Percentiles rank a stretch among this genome's conserved stretches.
Evolutionary conservation across 2,329 filamentous ascomycete genomes (phyloP).

Genomic region (Ilyonectria mors-panacis): DNA sequence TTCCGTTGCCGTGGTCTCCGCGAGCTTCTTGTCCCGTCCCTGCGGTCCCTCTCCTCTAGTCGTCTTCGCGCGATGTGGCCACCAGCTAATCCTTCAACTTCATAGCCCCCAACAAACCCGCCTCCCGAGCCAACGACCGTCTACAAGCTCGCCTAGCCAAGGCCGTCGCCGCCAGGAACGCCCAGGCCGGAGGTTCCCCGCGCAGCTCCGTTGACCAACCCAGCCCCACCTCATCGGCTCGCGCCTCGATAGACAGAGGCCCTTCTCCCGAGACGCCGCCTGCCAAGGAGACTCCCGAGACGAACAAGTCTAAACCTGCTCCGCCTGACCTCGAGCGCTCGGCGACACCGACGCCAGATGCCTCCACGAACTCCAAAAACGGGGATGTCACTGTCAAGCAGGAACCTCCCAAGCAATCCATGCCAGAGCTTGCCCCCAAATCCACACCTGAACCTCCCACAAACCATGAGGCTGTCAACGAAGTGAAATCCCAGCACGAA

Average conservation of each 20-base stretch:
- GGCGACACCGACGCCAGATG: constrained; percentile 8
- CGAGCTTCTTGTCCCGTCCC: not conserved
- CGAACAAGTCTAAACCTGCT: constrained; percentile 26
- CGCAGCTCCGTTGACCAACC: constrained; percentile 56
- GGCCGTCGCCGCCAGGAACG: constrained; percentile 82
- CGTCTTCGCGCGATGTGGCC: not conserved
- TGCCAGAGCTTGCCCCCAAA: constrained; percentile 27
- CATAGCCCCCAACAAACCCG: constrained; percentile 70
- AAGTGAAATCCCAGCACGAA: constrained; percentile 11
- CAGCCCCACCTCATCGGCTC: constrained; percentile 48
- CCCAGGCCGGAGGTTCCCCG: constrained; percentile 48
- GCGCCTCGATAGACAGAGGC: constrained; percentile 49
- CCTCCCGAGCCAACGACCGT: constrained; percentile 80
- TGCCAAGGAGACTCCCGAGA: constrained; percentile 34
- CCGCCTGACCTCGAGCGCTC: constrained; percentile 23
- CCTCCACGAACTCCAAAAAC: not conserved
- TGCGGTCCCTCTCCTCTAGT: too few relatives aligned
- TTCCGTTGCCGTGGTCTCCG: constrained; percentile 16
- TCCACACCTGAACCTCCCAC: constrained; percentile 13
- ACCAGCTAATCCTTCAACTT: constrained; percentile 12
- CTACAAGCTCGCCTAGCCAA: constrained; percentile 92
- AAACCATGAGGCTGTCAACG: constrained; percentile 16
- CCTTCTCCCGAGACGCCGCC: constrained; percentile 33
- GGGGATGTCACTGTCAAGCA: constrained; percentile 1
- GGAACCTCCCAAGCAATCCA: constrained; percentile 20